Percentiles rank a stretch among this genome's conserved stretches.
Conservation (phyloP, 1,284 basidiomycete species). For the Puccinia hordei region DNA sequence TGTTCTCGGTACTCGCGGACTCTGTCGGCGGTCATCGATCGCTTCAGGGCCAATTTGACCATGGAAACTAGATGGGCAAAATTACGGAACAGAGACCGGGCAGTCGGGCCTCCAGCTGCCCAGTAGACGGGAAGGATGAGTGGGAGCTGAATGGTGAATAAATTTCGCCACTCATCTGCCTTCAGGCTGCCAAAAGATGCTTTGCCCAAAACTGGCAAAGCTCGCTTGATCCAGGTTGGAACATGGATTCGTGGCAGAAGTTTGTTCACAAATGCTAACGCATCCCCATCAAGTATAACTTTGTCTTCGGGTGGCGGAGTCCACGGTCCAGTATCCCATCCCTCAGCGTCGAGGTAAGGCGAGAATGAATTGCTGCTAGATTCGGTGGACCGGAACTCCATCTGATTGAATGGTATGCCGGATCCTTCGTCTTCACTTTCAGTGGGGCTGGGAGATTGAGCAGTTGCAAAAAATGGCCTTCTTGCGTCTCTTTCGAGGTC, state of each 20-base stretch:
- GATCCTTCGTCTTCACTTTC: too few relatives aligned
- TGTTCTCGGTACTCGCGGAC: slow-evolving; percentile 24
- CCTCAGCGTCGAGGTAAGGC: slow-evolving; percentile 5
- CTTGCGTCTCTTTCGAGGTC: background rate
- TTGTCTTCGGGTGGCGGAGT: slow-evolving; percentile 6
- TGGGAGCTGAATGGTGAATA: too few relatives aligned
- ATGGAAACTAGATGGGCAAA: slow-evolving; percentile 40
- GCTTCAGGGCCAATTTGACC: slow-evolving; percentile 34
- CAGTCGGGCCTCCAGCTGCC: background rate
- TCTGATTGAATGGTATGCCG: too few relatives aligned
- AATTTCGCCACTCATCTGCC: slow-evolving; percentile 53
- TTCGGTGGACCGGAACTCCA: too few relatives aligned
- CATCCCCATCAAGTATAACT: slow-evolving; percentile 20
- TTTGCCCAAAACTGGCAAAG: slow-evolving; percentile 35
- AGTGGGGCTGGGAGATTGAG: too few relatives aligned
- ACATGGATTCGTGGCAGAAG: too few relatives aligned
- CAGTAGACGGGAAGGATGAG: slow-evolving; percentile 26
- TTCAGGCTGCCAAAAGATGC: slow-evolving; percentile 51
- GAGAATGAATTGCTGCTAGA: slow-evolving; percentile 5
- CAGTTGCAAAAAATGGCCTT: too few relatives aligned
- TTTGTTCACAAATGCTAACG: background rate
- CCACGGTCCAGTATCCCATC: slow-evolving; percentile 28
- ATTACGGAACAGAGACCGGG: slow-evolving; percentile 17
- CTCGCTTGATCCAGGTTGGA: slow-evolving; percentile 33
- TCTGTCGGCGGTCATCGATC: background rate